Evolutionary conservation across 2,329 filamentous ascomycete genomes (phyloP), one percentile per base, ranked within the genome.

Genomic region (Bipolaris cookei): DNA sequence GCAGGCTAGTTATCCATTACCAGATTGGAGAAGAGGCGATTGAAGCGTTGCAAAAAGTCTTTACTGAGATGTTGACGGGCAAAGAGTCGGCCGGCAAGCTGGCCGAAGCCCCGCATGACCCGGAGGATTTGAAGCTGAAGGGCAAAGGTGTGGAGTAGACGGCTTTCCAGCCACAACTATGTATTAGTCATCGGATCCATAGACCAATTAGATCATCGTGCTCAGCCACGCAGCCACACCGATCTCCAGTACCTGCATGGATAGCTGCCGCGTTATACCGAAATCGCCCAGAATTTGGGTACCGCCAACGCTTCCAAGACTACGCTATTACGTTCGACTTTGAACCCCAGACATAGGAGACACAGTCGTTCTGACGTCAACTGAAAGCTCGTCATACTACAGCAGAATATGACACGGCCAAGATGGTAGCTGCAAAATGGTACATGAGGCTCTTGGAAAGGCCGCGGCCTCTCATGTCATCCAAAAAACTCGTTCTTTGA

Each of bases 21-120:
- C 88, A 93, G 80, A 87, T 91, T 62, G 86, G 86, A 14, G 84
- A 87, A 1, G 84, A 87, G 64, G 85, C 88, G 1, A 78, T 92
- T 43, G 52, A 65, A 52, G 54, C 63, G 30, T 39, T 75, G 45
- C 88, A 58, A 25, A 68, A 68, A 55, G 37, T 71, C 14, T 70
- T 72, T 44, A 64, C 59, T 1, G 67, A 70, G 25, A 59, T 67
- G 3, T 39, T 71, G 39, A 66, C 54, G 5, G 69, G 66, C 6
- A 59, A 65, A 37, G 58, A 63, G 44, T 61, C 63, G 23, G 35
- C 51, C 16, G 65, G 62, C 6, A 70, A 67, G 51, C 62, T 64
- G 54, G 56, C 59, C 4, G 54, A 65, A 43, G 62, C 65, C 10
- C 59, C 59, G n/a, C 63, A 69, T 32, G 54, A 67, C 11, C 60